A percentile compares a stretch with the other conserved stretches of the same genome.
These are phyloP conservation scores for Dioscorea cayenensis DNA, from an alignment of 116 monocot species.

Conservation along the genomic window DNA sequence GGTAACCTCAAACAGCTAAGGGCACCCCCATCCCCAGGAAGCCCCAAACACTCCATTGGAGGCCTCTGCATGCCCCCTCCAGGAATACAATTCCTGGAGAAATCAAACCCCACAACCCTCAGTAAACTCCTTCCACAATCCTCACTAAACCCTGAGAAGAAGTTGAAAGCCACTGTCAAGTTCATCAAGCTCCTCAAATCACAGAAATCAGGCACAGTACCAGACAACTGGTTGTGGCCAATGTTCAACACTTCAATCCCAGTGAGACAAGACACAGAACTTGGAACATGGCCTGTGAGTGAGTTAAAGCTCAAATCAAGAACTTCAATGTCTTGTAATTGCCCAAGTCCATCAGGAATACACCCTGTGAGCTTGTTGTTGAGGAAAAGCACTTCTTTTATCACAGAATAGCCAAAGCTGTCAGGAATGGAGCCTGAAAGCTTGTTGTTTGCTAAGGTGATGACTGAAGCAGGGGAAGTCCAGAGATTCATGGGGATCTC, in stretches of 20 bases:
- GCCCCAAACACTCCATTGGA: constrained; percentile 42
- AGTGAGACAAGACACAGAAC: constrained; percentile 53
- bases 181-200: constrained; percentile 59
- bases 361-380: constrained; percentile 88
- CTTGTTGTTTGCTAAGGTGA: constrained; percentile 58
- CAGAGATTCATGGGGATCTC: constrained; percentile 46
- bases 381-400: constrained; percentile 55
- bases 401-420: constrained; percentile 23
- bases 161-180: constrained; percentile 72
- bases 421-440: constrained; percentile 36
- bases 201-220: constrained; percentile 66
- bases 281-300: constrained; percentile 51
- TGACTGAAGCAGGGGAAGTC: constrained; percentile 48
- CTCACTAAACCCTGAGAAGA: constrained; percentile 68
- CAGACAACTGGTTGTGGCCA: constrained; percentile 71
- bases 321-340: constrained; percentile 47
- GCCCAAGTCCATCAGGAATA: constrained; percentile 75
- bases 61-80: constrained; percentile 73
- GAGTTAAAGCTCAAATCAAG: constrained; percentile 89
- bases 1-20: constrained; percentile 47
- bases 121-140: constrained; percentile 35
- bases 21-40: constrained; percentile 16
- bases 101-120: constrained; percentile 59
- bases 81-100: constrained; percentile 73
- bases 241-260: constrained; percentile 79